Evolutionary conservation across 1,284 basidiomycete genomes (phyloP).

Genomic region (Ceratobasidium sp.): DNA sequence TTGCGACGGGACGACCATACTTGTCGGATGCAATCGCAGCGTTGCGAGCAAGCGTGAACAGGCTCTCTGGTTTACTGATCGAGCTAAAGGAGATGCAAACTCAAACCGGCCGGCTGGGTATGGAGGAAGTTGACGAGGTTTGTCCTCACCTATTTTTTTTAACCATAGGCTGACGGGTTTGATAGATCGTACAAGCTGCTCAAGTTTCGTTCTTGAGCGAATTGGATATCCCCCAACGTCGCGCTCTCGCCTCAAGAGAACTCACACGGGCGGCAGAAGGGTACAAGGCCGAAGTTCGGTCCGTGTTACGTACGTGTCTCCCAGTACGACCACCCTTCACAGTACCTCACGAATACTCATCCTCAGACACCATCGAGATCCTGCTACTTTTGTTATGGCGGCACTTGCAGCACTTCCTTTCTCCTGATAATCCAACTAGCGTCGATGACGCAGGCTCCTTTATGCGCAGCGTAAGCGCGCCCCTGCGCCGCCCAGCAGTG

Average conservation of each 20-base stretch:
- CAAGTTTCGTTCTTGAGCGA: conserved; percentile 64
- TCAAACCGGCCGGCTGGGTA: conserved; percentile 69
- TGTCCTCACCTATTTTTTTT: conserved; percentile 36
- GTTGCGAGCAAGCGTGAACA: conserved; percentile 64
- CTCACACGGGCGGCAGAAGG: conserved; percentile 58
- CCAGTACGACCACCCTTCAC: conserved; percentile 13
- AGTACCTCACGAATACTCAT: conserved; percentile 21
- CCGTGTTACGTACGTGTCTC: conserved; percentile 62
- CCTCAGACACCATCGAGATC: conserved; percentile 78
- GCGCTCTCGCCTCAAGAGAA: conserved; percentile 65
- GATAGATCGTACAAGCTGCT: conserved; percentile 62
- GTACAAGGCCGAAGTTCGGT: conserved; percentile 55
- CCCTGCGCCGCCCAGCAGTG: conserved; percentile 38
- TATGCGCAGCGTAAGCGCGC: conserved; percentile 44
- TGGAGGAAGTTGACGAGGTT: conserved; percentile 76
- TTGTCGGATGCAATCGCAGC: conserved; percentile 77
- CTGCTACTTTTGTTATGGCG: conserved; percentile 84
- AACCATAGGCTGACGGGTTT: conserved; percentile 34
- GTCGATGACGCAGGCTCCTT: conserved; percentile 45
- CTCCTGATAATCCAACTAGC: conserved; percentile 23
- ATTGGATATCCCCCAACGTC: conserved; percentile 71
- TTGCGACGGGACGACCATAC: conserved; percentile 61
- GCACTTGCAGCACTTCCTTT: conserved; percentile 67
- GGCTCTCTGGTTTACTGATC: conserved; percentile 66
- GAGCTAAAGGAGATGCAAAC: conserved; percentile 60